Evolutionary conservation across 2,329 filamentous ascomycete genomes (phyloP), one percentile per base, ranked within the genome.

Genomic region (Trichoderma hamatum): DNA sequence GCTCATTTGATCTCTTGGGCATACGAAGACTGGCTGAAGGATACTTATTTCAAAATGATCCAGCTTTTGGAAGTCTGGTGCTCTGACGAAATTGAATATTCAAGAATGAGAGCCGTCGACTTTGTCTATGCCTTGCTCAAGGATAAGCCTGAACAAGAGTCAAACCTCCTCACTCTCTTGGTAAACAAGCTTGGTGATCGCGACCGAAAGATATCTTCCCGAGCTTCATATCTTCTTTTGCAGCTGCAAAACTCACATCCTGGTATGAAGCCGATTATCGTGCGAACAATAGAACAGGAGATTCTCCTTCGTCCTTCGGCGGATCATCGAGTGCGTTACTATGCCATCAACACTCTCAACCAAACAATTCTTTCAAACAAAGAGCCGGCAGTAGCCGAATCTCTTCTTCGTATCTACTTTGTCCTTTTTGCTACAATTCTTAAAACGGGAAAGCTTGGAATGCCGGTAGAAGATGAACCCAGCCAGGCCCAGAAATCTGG

Each of bases 111-210:
- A 72, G 92, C 95, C 3, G 86, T 99, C 55, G 96, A 94, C 73
- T 97, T 97, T 75, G 91, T 98, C 46, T 98, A 90, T 77, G 94
- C 95, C 72, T 84, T 99, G 49, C 83, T 99, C 71, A 96, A 93
- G 78, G 94, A 97, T 78, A 99, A 97, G 81, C 95, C 96, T 0
- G 96, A 99, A 80, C 96, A 99, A 77, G 96, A 99, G 80, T 91
- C 95, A 67, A 99, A 99, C 78, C 83, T 99, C 71, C 84, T 99
- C 70, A 90, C 95, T 66, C 84, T 99, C 68, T 82, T 99, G 69
- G 93, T 99, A 73, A 98, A 98, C 84, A 99, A 99, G 80, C 88
- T 99, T 30, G 95, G 96, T 74, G 96, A 99, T 77, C 92, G 92
- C 55, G 93, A 97, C 73, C 94, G 94, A 78, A 99, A 98, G 80